phyloP scores from a whole-genome alignment of 306 rosid species.

The Pachyrhizus erosus region DNA sequence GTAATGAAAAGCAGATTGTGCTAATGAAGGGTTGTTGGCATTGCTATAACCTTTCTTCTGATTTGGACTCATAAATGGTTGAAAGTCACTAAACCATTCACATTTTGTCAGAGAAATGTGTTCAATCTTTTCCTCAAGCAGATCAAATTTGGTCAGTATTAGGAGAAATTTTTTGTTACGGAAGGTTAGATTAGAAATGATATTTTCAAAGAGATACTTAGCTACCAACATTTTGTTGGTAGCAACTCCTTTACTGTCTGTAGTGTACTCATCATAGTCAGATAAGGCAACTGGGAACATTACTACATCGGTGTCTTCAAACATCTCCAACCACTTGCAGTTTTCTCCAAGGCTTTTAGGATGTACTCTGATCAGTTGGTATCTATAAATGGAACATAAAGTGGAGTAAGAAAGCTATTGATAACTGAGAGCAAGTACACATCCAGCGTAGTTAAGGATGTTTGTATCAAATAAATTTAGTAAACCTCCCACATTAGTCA shows the following conservation, averaged over 20 bases:
- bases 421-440: not conserved
- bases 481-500: not conserved
- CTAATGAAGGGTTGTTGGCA: slow-evolving; percentile 52
- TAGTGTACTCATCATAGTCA: slow-evolving; percentile 64
- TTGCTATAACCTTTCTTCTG: slow-evolving; percentile 36
- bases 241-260: slow-evolving; percentile 53
- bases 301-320: slow-evolving; percentile 67
- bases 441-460: not conserved
- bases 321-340: slow-evolving; percentile 82
- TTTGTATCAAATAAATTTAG: not conserved
- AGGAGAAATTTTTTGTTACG: slow-evolving; percentile 64
- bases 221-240: slow-evolving; percentile 76
- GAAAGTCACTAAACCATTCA: slow-evolving; percentile 79
- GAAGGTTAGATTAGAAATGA: slow-evolving; percentile 55
- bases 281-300: slow-evolving; percentile 68
- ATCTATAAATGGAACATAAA: slow-evolving; percentile 48
- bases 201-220: slow-evolving; percentile 67
- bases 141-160: slow-evolving; percentile 73
- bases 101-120: slow-evolving; percentile 63
- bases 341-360: slow-evolving; percentile 68
- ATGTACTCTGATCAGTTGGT: slow-evolving; percentile 74
- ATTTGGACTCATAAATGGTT: slow-evolving; percentile 53
- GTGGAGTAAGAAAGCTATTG: slow-evolving; percentile 22
- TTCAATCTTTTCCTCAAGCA: slow-evolving; percentile 74
- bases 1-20: slow-evolving; percentile 70